Evolutionary conservation across 192 early-diverging fungal species (phyloP), one percentile per base, ranked within the genome.

Genomic region (Backusella australiensis): DNA sequence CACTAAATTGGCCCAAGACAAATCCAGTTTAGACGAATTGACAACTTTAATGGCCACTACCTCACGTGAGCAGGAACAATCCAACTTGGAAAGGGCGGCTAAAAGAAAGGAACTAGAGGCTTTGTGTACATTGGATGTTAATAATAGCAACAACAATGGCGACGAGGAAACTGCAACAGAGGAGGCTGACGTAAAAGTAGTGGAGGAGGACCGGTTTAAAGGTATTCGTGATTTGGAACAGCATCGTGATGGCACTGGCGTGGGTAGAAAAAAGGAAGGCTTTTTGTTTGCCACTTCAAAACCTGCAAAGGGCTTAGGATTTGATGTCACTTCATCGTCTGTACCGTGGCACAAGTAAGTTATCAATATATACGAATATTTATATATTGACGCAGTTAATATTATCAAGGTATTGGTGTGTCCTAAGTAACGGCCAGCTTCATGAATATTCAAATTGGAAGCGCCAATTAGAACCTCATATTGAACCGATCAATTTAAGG

Each of bases 391-490:
- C 17, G 6, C 17, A 23, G 23, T 44, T 15, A 49, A 21, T 49
- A 29, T 29, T 49, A n/a, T 17, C 23, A 41, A 90, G 87, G 41
- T 90, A 90, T 39, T 92, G 91, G 91, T 92, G 91, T 78, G 90
- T 93, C 3, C 77, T 93, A 23, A 84, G 85, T 17, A 84, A 84
- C 15, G 91, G 91, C 0, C 81, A 86, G 63, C 79, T 92, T 29
- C 85, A 89, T 59, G 92, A 89, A 78, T 91, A 91, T 71, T 88
- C 84, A 21, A 90, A 91, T 67, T 91, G 90, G 90, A 91, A 87
- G 72, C 89, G 86, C 56, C 85, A 84, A 34, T 76, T 86, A 3
- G 85, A 87, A 39, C 75, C 88, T 68, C 86, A 89, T 67, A 89
- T 87, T 36, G 87, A 90, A 32, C 86, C 89, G 12, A 87, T 92